Conservation (phyloP, 2,329 filamentous ascomycete species). For the Didymella segeticola region DNA sequence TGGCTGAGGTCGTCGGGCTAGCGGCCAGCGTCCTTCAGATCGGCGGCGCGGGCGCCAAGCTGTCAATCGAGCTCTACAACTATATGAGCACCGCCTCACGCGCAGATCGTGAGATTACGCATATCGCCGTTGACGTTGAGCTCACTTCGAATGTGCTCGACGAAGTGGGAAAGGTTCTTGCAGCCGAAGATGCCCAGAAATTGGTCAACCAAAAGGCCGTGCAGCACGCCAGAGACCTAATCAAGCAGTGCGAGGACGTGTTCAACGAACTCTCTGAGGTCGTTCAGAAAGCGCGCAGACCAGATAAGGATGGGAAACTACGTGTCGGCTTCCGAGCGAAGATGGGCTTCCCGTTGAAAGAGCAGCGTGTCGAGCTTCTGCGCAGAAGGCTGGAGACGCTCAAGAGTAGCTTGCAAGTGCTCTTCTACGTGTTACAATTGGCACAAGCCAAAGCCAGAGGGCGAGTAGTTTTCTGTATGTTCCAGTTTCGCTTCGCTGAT, state of each 20-base stretch:
- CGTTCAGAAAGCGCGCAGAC: slow-evolving; percentile 28
- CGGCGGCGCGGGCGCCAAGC: background rate
- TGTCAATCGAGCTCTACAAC: background rate
- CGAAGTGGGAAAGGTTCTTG: slow-evolving; percentile 31
- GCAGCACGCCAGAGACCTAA: slow-evolving; percentile 30
- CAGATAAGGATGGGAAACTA: slow-evolving; percentile 24
- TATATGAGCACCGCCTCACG: slow-evolving; percentile 19
- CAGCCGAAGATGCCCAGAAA: slow-evolving; percentile 19
- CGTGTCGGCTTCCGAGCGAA: slow-evolving; percentile 24
- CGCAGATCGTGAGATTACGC: slow-evolving; percentile 32
- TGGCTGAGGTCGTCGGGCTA: slow-evolving; percentile 36
- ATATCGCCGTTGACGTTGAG: slow-evolving; percentile 36
- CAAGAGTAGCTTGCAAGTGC: slow-evolving; percentile 35
- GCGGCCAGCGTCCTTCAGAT: background rate
- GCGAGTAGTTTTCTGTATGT: too few relatives aligned
- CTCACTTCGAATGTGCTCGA: slow-evolving; percentile 34
- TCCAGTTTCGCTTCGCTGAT: too few relatives aligned
- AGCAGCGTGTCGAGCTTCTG: slow-evolving; percentile 33
- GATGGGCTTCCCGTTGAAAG: slow-evolving; percentile 34
- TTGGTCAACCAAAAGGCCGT: slow-evolving; percentile 32
- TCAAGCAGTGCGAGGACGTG: slow-evolving; percentile 34
- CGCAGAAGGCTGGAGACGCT: slow-evolving; percentile 34
- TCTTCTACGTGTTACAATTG: slow-evolving; percentile 37
- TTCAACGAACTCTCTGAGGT: slow-evolving; percentile 35
- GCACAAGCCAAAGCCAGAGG: slow-evolving; percentile 33